Base-by-base conservation (phyloP, 2,329 filamentous ascomycete genomes). In the Diaporthe australafricana region DNA sequence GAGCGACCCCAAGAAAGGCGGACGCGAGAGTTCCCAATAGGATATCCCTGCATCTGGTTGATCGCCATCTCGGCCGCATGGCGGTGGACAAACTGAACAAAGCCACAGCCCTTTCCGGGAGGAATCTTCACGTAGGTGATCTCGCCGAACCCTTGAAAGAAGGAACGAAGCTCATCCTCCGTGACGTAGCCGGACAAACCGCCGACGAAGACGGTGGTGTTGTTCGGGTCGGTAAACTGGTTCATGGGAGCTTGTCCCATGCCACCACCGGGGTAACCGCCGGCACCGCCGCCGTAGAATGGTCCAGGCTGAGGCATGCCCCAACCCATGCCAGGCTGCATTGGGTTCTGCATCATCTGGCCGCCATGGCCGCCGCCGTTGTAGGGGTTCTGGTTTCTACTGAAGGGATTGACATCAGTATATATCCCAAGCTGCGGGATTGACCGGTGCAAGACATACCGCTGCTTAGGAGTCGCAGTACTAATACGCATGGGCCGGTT, bases 61-160 rank as follows among this genome's bases (percentile, higher is more conserved):
- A 99, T 99, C 77, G 96, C 96, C 96, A 99, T 99, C 87, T 99
- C 96, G 17, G 96, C 96, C 68, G 96, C 96, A 80, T 99, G 96
- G 76, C 96, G 95, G 86, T 99, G 96, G 71, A 99, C 96, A 78
- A 99, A 99, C 84, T 99, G 96, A 72, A 99, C 96, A 81, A 99
- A 99, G 72, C 96, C 96, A 80, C 96, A 99, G 77, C 96, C 96
- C 90, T 99, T 99, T 86, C 96, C 96, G 75, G 96, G 96, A 68
- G 96, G 96, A 72, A 99, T 99, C 91, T 99, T 99, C 87, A 99
- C 96, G 83, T 99, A 99, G 78, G 96, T 99, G 81, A 99, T 99
- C 83, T 99, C 96, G 73, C 96, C 96, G 76, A 99, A 99, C 78
- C 96, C 96, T 84, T 99, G 96, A 92, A 99, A 99, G 90, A 99